phyloP scores from a whole-genome alignment of 257 asterid species.

The Leptodermis oblonga region DNA sequence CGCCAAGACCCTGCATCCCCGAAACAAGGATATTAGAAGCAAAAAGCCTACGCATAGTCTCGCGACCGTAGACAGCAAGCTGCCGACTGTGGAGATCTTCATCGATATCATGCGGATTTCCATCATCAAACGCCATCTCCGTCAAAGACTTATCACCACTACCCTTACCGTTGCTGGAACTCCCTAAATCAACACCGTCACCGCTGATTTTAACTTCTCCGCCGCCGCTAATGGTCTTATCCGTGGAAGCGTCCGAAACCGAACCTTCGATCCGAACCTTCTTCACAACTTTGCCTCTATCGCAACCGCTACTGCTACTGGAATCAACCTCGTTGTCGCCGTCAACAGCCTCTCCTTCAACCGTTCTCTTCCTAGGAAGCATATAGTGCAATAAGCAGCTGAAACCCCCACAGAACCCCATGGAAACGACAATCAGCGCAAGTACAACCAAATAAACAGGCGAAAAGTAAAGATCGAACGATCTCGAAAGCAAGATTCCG shows the following conservation, averaged over 20 bases:
- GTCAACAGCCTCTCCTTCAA: slow-evolving; percentile 83
- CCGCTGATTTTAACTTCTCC: slow-evolving; percentile 16
- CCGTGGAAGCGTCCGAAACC: slow-evolving; percentile 28
- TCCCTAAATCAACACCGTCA: slow-evolving; percentile 23
- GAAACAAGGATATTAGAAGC: slow-evolving; percentile 82
- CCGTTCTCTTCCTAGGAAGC: slow-evolving; percentile 97
- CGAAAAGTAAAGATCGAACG: slow-evolving; percentile 21
- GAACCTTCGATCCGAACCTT: slow-evolving; percentile 42
- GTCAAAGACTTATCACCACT: slow-evolving; percentile 44
- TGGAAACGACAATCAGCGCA: slow-evolving; percentile 30
- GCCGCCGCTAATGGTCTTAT: slow-evolving; percentile 28
- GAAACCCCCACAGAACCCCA: slow-evolving; percentile 50
- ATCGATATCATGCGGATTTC: slow-evolving; percentile 71
- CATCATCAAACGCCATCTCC: slow-evolving; percentile 86
- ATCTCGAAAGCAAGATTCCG: slow-evolving; percentile 19
- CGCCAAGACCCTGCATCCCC: slow-evolving; percentile 93
- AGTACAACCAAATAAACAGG: slow-evolving; percentile 25
- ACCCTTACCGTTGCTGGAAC: slow-evolving; percentile 34
- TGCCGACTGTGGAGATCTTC: slow-evolving; percentile 98
- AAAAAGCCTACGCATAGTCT: slow-evolving; percentile 88
- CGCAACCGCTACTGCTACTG: slow-evolving; percentile 26
- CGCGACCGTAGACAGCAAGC: slow-evolving; percentile 94
- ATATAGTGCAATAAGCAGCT: slow-evolving; percentile 82
- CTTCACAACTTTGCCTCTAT: slow-evolving; percentile 42
- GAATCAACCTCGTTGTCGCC: slow-evolving; percentile 17